Conservation (phyloP, 73 alveolate species). For the Uronychia setigera region DNA sequence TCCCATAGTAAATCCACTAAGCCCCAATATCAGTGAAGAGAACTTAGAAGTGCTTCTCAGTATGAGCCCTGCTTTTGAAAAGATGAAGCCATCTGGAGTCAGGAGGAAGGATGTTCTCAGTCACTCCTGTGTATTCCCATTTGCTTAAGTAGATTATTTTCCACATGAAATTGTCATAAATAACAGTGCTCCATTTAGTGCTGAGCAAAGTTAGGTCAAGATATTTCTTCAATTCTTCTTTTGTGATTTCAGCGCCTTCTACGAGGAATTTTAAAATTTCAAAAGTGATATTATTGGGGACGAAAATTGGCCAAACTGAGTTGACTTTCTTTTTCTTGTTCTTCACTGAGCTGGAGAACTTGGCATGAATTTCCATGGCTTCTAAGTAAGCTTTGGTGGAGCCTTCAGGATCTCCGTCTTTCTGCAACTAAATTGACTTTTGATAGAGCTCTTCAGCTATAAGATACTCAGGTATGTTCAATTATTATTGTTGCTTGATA, state of each 20-base stretch:
- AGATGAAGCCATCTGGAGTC: background rate
- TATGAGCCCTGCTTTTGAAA: background rate
- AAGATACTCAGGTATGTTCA: background rate
- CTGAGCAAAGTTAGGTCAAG: background rate
- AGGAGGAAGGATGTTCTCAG: background rate
- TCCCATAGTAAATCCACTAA: background rate
- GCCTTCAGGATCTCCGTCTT: background rate
- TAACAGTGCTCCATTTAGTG: background rate
- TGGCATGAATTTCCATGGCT: background rate
- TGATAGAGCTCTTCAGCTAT: background rate
- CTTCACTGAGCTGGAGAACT: background rate
- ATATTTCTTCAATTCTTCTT: background rate
- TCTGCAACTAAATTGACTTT: background rate
- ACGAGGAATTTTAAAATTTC: background rate
- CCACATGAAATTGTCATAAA: background rate
- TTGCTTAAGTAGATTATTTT: background rate
- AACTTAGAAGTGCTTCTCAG: background rate
- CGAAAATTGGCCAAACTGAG: background rate
- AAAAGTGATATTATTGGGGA: background rate
- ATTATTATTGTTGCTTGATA: background rate
- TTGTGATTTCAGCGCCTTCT: background rate
- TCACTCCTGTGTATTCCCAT: background rate
- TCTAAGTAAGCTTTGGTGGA: background rate
- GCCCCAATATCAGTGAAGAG: background rate
- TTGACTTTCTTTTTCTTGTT: background rate